These are phyloP conservation scores for Dactylellina haptotyla DNA, from an alignment of 2,329 filamentous ascomycete genomes.

Conservation along the genomic window DNA sequence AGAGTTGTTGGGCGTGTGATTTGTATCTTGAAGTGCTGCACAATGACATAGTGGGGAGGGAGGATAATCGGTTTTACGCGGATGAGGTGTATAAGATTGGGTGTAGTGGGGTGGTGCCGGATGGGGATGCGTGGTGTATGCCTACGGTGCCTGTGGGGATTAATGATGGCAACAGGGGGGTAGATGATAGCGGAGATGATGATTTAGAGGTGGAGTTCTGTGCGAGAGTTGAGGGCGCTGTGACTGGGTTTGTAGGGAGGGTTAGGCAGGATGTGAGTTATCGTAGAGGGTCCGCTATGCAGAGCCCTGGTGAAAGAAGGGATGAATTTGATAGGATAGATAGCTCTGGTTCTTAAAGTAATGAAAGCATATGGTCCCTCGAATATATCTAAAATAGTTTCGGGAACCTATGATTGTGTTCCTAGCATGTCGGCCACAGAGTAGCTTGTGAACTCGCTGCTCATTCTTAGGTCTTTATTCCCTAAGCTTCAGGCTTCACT, in stretches of 20 bases:
- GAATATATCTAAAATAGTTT: no score
- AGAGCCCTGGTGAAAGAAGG: background rate
- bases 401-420: no score
- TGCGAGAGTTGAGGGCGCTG: background rate
- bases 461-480: no score
- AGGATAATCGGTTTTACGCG: conserved; percentile 1
- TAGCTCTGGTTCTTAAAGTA: no score
- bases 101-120: conserved; percentile 11
- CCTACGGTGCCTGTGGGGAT: background rate
- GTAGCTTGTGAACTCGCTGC: no score
- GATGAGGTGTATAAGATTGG: conserved; percentile 10
- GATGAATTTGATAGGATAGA: background rate
- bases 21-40: background rate
- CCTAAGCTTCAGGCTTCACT: no score
- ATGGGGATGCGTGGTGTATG: conserved; percentile 6
- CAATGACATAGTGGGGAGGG: background rate
- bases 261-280: background rate
- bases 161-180: background rate
- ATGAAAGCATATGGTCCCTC: no score
- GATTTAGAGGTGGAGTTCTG: conserved; percentile 3
- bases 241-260: conserved; percentile 7
- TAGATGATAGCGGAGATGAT: background rate
- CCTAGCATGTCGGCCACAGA: no score
- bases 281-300: background rate
- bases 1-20: conserved; percentile 33